Evolutionary conservation across 495 filamentous ascomycete genomes (phyloP).

Genomic region (Penicillium maclennaniae): DNA sequence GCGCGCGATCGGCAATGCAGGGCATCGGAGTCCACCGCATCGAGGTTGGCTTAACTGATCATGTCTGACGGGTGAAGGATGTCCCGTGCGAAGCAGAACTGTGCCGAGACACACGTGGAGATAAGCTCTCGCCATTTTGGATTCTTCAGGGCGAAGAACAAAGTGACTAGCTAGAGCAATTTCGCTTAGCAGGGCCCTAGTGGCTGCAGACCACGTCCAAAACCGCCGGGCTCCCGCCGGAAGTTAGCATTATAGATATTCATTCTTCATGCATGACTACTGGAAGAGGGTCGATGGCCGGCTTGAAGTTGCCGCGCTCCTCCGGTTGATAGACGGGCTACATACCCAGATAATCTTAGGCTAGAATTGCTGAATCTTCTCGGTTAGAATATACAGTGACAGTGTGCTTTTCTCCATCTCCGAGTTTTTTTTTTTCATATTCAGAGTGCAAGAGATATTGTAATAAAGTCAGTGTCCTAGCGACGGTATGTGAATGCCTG

Average conservation of each 20-base stretch:
- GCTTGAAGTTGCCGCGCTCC: no score
- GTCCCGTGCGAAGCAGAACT: neutral
- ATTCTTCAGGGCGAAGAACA: neutral
- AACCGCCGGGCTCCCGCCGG: neutral
- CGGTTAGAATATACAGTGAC: no score
- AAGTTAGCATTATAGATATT: neutral
- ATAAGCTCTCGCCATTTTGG: neutral
- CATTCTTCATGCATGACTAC: neutral
- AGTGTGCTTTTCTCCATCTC: no score
- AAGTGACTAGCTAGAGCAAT: neutral
- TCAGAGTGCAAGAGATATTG: no score
- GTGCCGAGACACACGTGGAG: neutral
- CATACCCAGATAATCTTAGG: no score
- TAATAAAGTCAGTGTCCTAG: neutral
- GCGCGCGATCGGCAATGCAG: conserved; percentile 7
- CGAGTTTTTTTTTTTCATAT: neutral
- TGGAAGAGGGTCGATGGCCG: no score
- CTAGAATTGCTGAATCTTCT: no score
- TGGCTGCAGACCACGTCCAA: neutral
- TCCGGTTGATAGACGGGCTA: no score
- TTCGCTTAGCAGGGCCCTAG: neutral
- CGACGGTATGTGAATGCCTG: neutral
- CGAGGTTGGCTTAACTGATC: neutral
- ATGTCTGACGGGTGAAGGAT: neutral
- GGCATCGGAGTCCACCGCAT: conserved; percentile 5